phyloP scores from a whole-genome alignment of 306 rosid species.

The Astragalus membranaceus region DNA sequence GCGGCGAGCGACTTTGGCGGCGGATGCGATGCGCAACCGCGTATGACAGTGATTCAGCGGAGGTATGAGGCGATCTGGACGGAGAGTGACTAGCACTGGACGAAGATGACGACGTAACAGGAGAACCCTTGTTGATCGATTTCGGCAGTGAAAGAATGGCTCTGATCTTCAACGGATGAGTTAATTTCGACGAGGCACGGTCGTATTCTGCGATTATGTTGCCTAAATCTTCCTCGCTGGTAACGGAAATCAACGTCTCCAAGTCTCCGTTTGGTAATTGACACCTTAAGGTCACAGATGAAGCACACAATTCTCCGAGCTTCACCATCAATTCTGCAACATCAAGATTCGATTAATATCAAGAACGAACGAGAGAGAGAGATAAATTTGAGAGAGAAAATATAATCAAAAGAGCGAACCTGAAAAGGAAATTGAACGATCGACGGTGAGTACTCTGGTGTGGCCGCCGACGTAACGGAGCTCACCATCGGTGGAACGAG shows the following conservation, averaged over 20 bases:
- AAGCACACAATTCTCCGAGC: conserved; percentile 69
- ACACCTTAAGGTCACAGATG: conserved; percentile 57
- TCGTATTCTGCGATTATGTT: conserved; percentile 63
- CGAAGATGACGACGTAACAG: conserved; percentile 38
- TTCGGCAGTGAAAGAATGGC: conserved; percentile 54
- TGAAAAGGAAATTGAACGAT: conserved; percentile 45
- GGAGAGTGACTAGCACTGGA: conserved; percentile 37
- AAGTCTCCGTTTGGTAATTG: conserved; percentile 70
- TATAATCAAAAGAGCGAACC: conserved; percentile 35
- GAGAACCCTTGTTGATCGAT: conserved; percentile 43
- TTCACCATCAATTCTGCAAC: conserved; percentile 64
- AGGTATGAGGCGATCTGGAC: conserved; percentile 37
- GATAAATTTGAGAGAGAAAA: neutral
- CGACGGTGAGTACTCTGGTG: conserved; percentile 77
- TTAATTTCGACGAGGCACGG: conserved; percentile 39
- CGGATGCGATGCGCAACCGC: conserved; percentile 19
- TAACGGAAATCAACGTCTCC: conserved; percentile 72
- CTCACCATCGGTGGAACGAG: conserved; percentile 58
- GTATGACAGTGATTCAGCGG: conserved; percentile 23
- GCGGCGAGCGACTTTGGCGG: conserved; percentile 13
- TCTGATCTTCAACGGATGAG: conserved; percentile 55
- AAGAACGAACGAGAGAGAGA: neutral
- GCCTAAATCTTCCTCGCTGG: conserved; percentile 66
- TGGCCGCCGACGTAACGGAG: conserved; percentile 90
- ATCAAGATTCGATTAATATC: neutral